Evolutionary conservation across 31 red algal genomes (phyloP).

Genomic region (Endocladia muricata): DNA sequence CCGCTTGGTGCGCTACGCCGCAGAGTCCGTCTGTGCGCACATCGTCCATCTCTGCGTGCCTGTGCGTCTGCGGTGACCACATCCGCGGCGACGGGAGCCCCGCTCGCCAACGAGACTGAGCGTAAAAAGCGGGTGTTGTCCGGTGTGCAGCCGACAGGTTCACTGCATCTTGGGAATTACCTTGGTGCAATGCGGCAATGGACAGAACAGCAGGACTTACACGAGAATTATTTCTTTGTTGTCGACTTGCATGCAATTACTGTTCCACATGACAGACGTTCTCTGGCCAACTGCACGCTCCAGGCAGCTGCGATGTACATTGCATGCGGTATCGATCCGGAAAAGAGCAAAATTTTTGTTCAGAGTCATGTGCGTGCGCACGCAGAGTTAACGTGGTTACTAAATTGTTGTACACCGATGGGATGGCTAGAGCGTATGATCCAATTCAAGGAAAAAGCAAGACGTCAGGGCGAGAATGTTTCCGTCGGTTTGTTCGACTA

Average conservation of each 20-base stretch:
- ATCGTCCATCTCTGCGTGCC: background rate
- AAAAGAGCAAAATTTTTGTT: constrained; percentile 87
- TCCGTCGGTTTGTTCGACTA: constrained; percentile 94
- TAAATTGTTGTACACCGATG: constrained; percentile 97
- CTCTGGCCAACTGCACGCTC: constrained; percentile 64
- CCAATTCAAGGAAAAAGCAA: constrained; percentile 98
- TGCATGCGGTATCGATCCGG: constrained; percentile 93
- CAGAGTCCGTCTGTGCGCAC: background rate
- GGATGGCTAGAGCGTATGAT: constrained; percentile 98
- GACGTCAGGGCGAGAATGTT: constrained; percentile 80
- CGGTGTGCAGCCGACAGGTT: constrained; percentile 97
- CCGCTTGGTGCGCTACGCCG: background rate
- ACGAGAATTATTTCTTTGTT: constrained; percentile 93
- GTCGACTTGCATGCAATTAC: constrained; percentile 99
- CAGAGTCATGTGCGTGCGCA: constrained; percentile 97
- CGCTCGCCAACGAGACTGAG: constrained; percentile 5
- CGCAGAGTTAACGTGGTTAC: constrained; percentile 97
- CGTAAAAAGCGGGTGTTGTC: constrained; percentile 87
- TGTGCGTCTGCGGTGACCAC: background rate
- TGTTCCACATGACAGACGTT: constrained; percentile 78
- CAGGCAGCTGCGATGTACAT: constrained; percentile 89
- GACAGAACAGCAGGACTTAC: constrained; percentile 68
- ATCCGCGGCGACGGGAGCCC: background rate
- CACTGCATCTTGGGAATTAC: constrained; percentile 99
- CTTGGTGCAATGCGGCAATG: constrained; percentile 97